Evolutionary conservation across 306 rosid species (phyloP).

Genomic region (Cicer judaicum): DNA sequence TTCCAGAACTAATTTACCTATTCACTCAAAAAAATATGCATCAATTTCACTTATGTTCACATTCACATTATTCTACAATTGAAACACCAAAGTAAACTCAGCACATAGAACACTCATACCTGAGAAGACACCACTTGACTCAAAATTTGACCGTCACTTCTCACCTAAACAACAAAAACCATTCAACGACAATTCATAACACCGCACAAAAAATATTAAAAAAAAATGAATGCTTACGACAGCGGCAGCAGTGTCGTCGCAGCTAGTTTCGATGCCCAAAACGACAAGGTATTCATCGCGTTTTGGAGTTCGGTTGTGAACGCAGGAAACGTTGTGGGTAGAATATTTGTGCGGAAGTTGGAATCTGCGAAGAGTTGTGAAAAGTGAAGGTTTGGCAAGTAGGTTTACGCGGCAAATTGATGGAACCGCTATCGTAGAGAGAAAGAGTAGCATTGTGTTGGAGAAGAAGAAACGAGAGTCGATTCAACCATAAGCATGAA

Average conservation of each 20-base stretch:
- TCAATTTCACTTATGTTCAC: neutral
- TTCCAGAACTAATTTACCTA: too few species aligned
- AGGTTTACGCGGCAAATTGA: conserved; percentile 73
- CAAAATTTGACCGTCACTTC: conserved; percentile 82
- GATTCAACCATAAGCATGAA: too few species aligned
- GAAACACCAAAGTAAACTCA: conserved; percentile 11
- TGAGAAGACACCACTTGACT: conserved; percentile 94
- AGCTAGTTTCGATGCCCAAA: conserved; percentile 95
- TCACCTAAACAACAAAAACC: conserved; percentile 60
- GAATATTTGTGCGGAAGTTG: conserved; percentile 34
- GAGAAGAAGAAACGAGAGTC: neutral
- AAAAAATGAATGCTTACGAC: conserved; percentile 50
- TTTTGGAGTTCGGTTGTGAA: conserved; percentile 34
- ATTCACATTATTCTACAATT: neutral
- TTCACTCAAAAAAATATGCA: neutral
- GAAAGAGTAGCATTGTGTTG: conserved; percentile 6
- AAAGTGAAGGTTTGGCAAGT: conserved; percentile 60
- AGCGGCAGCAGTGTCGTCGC: conserved; percentile 97
- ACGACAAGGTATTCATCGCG: conserved; percentile 57
- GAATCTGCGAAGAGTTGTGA: conserved; percentile 42
- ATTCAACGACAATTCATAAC: conserved; percentile 15
- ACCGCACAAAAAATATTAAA: neutral
- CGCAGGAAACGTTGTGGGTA: conserved; percentile 32
- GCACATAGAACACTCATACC: conserved; percentile 49
- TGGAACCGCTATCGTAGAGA: conserved; percentile 57